Evolutionary conservation across 106 monocot genomes (phyloP).

Genomic region (Acorus gramineus): DNA sequence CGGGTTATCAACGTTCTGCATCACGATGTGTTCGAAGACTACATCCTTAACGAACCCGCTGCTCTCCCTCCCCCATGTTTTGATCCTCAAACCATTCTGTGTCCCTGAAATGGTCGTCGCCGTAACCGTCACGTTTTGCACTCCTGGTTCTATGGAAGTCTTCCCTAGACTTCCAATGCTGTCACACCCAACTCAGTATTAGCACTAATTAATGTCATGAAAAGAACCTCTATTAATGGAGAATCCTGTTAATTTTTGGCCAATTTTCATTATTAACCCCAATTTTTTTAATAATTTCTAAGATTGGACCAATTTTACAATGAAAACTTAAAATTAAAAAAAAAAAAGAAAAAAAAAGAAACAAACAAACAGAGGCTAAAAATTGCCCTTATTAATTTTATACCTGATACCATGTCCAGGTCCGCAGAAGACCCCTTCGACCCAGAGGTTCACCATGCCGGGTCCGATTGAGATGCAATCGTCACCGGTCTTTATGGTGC

Average conservation of each 20-base stretch:
- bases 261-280: no score
- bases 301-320: no score
- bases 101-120: background rate
- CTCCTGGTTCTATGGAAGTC: background rate
- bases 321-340: no score
- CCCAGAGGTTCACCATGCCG: slow-evolving; percentile 17
- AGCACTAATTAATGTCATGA: no score
- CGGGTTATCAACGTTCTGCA: slow-evolving; percentile 8
- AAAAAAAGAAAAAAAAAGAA: no score
- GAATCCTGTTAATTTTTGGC: no score
- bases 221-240: no score
- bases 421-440: slow-evolving; percentile 22
- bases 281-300: no score
- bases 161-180: slow-evolving; percentile 3
- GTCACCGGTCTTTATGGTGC: slow-evolving; percentile 11
- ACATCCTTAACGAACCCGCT: slow-evolving; percentile 3
- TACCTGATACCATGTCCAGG: slow-evolving; percentile 35
- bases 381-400: no score
- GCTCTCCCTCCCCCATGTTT: slow-evolving; percentile 7
- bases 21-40: background rate
- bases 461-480: background rate
- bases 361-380: no score
- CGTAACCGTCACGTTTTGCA: slow-evolving; percentile 7
- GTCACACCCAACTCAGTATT: no score
- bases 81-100: slow-evolving; percentile 9